Evolutionary conservation across 805 yeast species (phyloP), one percentile per base, ranked within the genome.

Genomic region (Suhomyces emberorum): DNA sequence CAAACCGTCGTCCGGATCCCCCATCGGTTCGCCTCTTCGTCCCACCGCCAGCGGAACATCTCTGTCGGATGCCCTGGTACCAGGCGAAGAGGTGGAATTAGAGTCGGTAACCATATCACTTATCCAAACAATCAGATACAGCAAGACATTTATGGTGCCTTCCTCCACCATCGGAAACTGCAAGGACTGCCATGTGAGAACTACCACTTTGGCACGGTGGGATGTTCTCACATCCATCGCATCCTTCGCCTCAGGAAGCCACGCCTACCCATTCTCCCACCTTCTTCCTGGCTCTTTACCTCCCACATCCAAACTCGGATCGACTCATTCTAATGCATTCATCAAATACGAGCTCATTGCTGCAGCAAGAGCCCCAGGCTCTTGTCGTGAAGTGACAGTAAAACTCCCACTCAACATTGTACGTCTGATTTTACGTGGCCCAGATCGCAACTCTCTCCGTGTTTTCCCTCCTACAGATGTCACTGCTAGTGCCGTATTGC

Each of bases 391-490:
- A n/a, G 47, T 48, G 2, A 58, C 52, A 11, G 57, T 59, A n/a
- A 61, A 75, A 16, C 63, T 85, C 41, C 95, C 96, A 0, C 57
- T 93, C 7, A 73, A 81, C 46, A 70, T 93, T 2, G 72, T 83
- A 30, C 73, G 98, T 49, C 83, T 95, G 39, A 77, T 91, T 20
- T 57, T 86, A 16, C 68, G 87, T 30, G 91, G 93, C 5, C 85
- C 86, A 2, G 96, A 89, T 55, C 72, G 88, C 48, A 87, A 85
- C 52, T 86, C 96, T 1, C 63, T 88, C 25, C 74, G 99, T 42
- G 86, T 93, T 1, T 93, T 93, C 60, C 98, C 98, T 1, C 98
- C 99, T 6, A 91, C 98, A 0, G 85, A 83, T 28, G 81, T 93
- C 24, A 81, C 88, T 3, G 95, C 96, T 5, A 77, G 83, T 18